Evolutionary conservation across 179 eudicot species (phyloP).

Genomic region (Patellifolia procumbens): DNA sequence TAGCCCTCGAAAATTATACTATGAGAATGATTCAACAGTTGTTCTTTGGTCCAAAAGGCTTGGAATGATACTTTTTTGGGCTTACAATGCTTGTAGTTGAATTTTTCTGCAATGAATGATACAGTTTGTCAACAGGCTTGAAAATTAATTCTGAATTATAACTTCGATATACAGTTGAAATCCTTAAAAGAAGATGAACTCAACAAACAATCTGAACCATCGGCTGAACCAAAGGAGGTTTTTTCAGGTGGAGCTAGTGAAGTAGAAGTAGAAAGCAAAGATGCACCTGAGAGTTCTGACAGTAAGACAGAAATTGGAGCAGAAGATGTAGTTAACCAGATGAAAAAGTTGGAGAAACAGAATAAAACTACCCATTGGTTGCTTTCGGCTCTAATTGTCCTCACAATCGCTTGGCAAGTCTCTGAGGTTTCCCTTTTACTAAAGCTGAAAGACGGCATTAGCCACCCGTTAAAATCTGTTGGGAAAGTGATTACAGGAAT

Average conservation of each 20-base stretch:
- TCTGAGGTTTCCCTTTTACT: conserved; percentile 61
- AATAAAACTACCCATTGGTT: conserved; percentile 69
- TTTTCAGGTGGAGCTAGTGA: conserved; percentile 17
- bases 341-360: conserved; percentile 62
- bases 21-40: too few relatives aligned
- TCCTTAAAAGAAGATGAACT: conserved; percentile 36
- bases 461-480: conserved; percentile 57
- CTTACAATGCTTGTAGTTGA: not conserved
- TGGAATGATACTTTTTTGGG: too few relatives aligned
- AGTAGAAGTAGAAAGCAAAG: conserved; percentile 12
- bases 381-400: conserved; percentile 54
- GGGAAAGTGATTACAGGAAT: conserved; percentile 41
- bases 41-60: too few relatives aligned
- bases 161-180: conserved; percentile 49
- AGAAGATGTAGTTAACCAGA: conserved; percentile 53
- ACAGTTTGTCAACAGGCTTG: not conserved
- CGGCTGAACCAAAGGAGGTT: conserved; percentile 22
- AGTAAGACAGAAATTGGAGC: conserved; percentile 14
- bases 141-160: not conserved
- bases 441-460: conserved; percentile 51
- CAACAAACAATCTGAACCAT: conserved; percentile 29
- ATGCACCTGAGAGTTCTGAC: conserved; percentile 6
- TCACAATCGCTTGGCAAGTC: conserved; percentile 76
- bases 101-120: not conserved
- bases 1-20: too few relatives aligned